These are phyloP conservation scores for Balamuthia mandrillaris DNA, from an alignment of 208 protist genomes.

Conservation along the genomic window DNA sequence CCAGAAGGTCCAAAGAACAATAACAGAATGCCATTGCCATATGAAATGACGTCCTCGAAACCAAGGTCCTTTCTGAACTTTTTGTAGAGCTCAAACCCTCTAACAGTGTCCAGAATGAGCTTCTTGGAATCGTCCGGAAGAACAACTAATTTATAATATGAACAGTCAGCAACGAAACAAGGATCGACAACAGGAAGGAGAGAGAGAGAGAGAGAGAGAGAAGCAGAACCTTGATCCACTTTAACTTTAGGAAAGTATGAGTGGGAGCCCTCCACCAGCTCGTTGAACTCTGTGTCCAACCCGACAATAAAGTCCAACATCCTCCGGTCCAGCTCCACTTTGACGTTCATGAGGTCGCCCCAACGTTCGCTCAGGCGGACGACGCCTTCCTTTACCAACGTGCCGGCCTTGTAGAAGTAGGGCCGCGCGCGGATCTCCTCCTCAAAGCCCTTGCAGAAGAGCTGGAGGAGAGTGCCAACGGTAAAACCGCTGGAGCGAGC, in stretches of 20 bases:
- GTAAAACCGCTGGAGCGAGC: background rate
- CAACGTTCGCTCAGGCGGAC: background rate
- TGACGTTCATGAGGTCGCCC: constrained; percentile 3
- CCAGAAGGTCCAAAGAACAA: constrained; percentile 47
- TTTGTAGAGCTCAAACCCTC: constrained; percentile 34
- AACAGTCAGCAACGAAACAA: constrained; percentile 20
- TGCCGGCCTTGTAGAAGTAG: constrained; percentile 53
- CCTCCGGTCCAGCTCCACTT: constrained; percentile 46
- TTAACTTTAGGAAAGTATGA: too few relatives aligned
- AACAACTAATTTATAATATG: constrained; percentile 47
- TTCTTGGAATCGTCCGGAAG: constrained; percentile 36
- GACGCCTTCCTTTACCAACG: constrained; percentile 44
- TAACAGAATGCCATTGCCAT: constrained; percentile 38
- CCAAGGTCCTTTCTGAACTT: background rate
- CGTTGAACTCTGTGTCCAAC: constrained; percentile 54
- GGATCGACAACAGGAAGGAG: background rate
- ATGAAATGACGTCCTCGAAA: background rate
- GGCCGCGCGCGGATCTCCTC: constrained; percentile 14
- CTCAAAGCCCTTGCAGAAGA: constrained; percentile 23
- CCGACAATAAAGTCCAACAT: constrained; percentile 61
- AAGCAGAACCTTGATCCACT: too few relatives aligned
- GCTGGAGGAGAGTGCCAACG: background rate
- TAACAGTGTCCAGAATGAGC: constrained; percentile 51
- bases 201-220: background rate
- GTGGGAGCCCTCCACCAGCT: too few relatives aligned